phyloP scores from a whole-genome alignment of 345 rosid genomes.

The Erodium maritimum region DNA sequence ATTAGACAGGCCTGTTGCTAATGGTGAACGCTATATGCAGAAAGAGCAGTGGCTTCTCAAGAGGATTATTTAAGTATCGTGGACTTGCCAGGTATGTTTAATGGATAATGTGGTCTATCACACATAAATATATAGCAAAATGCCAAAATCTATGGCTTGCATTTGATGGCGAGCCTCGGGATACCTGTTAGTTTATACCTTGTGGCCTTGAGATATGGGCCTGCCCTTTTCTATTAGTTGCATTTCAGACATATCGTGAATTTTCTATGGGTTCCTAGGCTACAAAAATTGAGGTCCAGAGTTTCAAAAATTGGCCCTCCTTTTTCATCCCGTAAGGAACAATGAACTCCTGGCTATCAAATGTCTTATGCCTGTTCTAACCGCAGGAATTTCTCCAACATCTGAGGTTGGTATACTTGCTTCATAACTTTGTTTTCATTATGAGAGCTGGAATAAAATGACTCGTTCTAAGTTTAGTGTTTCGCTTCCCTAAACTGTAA shows the following conservation, averaged over 20 bases:
- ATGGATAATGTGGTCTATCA: background rate
- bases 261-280: too few relatives aligned
- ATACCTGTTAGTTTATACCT: too few relatives aligned
- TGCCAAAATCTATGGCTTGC: background rate
- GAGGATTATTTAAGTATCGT: constrained; percentile 89
- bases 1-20: constrained; percentile 14
- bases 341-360: constrained; percentile 8
- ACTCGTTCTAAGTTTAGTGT: too few relatives aligned
- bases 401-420: constrained; percentile 40
- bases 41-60: constrained; percentile 94
- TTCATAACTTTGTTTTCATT: background rate
- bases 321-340: too few relatives aligned
- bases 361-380: constrained; percentile 52
- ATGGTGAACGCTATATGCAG: constrained; percentile 39
- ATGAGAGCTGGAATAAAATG: background rate
- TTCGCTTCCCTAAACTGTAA: too few relatives aligned
- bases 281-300: too few relatives aligned
- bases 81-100: constrained; percentile 70
- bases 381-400: constrained; percentile 49
- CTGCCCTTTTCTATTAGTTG: background rate
- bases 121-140: too few relatives aligned
- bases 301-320: too few relatives aligned
- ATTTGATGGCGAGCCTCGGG: too few relatives aligned
- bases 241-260: too few relatives aligned
- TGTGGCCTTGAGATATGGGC: too few relatives aligned